phyloP scores from a whole-genome alignment of 1,284 basidiomycete genomes.

The Ceratobasidium sp. region DNA sequence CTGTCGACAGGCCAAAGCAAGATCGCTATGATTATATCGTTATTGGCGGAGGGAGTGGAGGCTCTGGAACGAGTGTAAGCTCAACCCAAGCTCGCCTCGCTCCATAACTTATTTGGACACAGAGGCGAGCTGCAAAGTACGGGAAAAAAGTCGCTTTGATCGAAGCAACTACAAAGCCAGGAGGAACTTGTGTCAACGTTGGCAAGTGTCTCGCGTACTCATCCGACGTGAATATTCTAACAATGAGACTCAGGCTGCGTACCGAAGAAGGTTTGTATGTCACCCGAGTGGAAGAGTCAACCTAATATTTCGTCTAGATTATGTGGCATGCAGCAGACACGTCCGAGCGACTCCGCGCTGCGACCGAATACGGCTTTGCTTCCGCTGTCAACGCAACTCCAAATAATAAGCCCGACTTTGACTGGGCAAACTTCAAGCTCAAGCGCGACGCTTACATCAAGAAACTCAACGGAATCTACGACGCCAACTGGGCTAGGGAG shows the following conservation, averaged over 20 bases:
- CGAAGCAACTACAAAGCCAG: slow-evolving; percentile 82
- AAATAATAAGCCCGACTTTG: slow-evolving; percentile 73
- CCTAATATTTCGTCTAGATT: slow-evolving; percentile 68
- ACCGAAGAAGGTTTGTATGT: slow-evolving; percentile 78
- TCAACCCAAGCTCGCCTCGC: slow-evolving; percentile 1
- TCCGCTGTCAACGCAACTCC: slow-evolving; percentile 60
- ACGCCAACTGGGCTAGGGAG: slow-evolving; percentile 88
- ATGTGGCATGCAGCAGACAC: slow-evolving; percentile 99
- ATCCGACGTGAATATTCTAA: slow-evolving; percentile 15
- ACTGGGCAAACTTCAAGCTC: slow-evolving; percentile 92
- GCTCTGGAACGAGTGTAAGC: slow-evolving; percentile 80
- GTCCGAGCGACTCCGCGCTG: slow-evolving; percentile 79
- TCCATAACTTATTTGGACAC: slow-evolving; percentile 25
- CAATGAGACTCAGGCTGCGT: slow-evolving; percentile 74
- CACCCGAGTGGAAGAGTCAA: slow-evolving; percentile 1
- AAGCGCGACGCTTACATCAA: slow-evolving; percentile 97
- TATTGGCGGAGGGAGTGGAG: slow-evolving; percentile 88
- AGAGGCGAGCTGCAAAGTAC: slow-evolving; percentile 92
- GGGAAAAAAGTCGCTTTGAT: slow-evolving; percentile 95
- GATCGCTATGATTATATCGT: slow-evolving; percentile 84
- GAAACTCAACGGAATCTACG: slow-evolving; percentile 93
- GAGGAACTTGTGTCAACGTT: slow-evolving; percentile 97
- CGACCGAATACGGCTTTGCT: slow-evolving; percentile 83
- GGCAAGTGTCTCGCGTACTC: slow-evolving; percentile 65
- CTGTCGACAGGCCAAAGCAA: slow-evolving; percentile 71